phyloP scores from a whole-genome alignment of 2,329 filamentous ascomycete species.

The Phaeosphaeriaceae sp. region DNA sequence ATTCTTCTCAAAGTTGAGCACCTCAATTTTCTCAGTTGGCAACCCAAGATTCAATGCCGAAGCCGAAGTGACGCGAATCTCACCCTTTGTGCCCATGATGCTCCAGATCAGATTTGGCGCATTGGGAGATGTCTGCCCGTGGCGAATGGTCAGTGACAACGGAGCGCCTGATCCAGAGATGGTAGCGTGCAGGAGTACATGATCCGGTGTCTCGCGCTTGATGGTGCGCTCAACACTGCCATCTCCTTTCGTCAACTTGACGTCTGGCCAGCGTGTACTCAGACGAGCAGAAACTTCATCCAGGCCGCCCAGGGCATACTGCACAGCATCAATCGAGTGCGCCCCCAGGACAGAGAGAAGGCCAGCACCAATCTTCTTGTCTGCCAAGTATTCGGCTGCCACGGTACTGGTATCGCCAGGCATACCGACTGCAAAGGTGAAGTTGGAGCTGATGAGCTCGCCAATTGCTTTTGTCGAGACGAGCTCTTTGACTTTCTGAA shows the following conservation, averaged over 20 bases:
- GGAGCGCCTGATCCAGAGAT: conserved; percentile 32
- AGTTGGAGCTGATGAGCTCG: conserved; percentile 45
- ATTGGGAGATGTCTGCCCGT: conserved; percentile 59
- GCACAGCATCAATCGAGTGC: background rate
- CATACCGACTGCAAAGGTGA: conserved; percentile 19
- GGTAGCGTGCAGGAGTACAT: conserved; percentile 49
- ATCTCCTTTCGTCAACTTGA: conserved; percentile 20
- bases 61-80: conserved; percentile 41
- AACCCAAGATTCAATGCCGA: conserved; percentile 40
- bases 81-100: conserved; percentile 56
- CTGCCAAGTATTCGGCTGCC: conserved; percentile 55
- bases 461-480: conserved; percentile 52
- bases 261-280: conserved; percentile 6
- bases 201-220: conserved; percentile 5
- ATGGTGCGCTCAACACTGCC: background rate
- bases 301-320: background rate
- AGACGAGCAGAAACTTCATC: conserved; percentile 12
- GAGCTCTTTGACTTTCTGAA: conserved; percentile 50
- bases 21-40: conserved; percentile 52
- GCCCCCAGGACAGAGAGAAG: conserved; percentile 40
- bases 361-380: conserved; percentile 53
- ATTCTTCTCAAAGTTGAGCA: conserved; percentile 59
- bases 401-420: conserved; percentile 28
- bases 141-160: conserved; percentile 52
- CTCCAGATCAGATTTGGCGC: conserved; percentile 58